Conservation (phyloP, 257 asterid genomes). For the Verbena officinalis region DNA sequence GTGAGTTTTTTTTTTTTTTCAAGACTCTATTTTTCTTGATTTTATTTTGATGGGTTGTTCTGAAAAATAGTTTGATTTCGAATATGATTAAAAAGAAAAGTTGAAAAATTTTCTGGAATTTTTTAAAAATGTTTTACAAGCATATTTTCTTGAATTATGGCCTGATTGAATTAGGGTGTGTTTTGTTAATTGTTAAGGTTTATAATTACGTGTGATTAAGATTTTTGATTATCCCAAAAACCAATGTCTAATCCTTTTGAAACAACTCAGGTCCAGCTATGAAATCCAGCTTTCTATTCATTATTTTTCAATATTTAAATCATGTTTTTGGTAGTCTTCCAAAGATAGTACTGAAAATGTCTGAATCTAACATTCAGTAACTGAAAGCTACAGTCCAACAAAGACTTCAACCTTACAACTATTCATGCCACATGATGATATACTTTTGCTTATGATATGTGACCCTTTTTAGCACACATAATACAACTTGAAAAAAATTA, state of each 20-base stretch:
- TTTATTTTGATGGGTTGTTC: neutral
- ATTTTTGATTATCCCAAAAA: slow-evolving; percentile 31
- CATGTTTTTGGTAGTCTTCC: neutral
- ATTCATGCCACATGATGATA: slow-evolving; percentile 6
- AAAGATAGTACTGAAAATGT: slow-evolving; percentile 25
- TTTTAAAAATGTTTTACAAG: neutral
- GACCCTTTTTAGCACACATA: neutral
- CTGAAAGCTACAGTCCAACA: slow-evolving; percentile 53
- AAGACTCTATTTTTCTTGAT: neutral
- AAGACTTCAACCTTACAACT: slow-evolving; percentile 18
- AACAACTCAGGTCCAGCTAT: slow-evolving; percentile 33
- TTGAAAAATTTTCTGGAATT: neutral
- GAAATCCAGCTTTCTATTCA: slow-evolving; percentile 15
- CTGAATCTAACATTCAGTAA: slow-evolving; percentile 41
- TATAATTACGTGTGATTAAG: slow-evolving; percentile 22
- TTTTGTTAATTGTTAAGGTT: slow-evolving; percentile 7
- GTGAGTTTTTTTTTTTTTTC: slow-evolving; percentile 42
- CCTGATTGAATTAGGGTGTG: neutral
- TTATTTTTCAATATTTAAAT: slow-evolving; percentile 14
- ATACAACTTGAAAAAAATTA: neutral
- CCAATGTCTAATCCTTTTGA: slow-evolving; percentile 10
- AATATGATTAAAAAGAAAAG: neutral
- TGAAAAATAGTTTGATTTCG: neutral
- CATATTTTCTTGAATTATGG: neutral
- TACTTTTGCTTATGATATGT: neutral